phyloP scores from a whole-genome alignment of 306 rosid species.

The Corylus heterophylla region DNA sequence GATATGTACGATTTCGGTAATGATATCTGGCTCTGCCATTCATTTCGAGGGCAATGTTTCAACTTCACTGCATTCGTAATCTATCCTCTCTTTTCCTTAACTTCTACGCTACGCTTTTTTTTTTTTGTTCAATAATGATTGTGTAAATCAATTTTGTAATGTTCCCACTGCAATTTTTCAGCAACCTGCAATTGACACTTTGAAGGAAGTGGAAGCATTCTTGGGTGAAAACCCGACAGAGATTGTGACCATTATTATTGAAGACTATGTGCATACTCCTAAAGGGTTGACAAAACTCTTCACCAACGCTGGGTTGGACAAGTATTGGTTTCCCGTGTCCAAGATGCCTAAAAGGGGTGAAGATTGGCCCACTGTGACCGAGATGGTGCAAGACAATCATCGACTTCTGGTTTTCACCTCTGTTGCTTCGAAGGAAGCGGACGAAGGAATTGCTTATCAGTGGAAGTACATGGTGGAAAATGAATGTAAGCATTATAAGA shows the following conservation, averaged over 20 bases:
- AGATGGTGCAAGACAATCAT: conserved; percentile 78
- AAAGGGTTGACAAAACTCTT: conserved; percentile 78
- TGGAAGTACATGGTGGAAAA: conserved; percentile 97
- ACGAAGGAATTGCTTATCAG: conserved; percentile 93
- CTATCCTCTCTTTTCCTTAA: conserved; percentile 26
- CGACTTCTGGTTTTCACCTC: conserved; percentile 96
- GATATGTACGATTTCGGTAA: conserved; percentile 91
- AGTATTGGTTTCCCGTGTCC: conserved; percentile 85
- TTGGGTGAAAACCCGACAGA: conserved; percentile 70
- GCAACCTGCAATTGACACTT: conserved; percentile 93
- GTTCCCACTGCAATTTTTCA: conserved; percentile 44
- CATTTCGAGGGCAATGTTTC: conserved; percentile 88
- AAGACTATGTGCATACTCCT: conserved; percentile 85
- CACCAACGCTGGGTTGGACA: conserved; percentile 64
- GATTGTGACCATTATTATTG: conserved; percentile 85
- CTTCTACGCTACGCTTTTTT: conserved; percentile 9
- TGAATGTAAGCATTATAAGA: conserved; percentile 59
- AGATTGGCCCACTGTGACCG: conserved; percentile 88
- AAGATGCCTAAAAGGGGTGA: conserved; percentile 79
- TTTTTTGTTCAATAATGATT: conserved; percentile 18
- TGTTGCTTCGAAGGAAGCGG: conserved; percentile 77
- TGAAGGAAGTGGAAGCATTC: conserved; percentile 89
- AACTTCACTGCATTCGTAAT: conserved; percentile 96
- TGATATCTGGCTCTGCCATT: conserved; percentile 98
- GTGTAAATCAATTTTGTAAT: conserved; percentile 20